A percentile compares a stretch with the other conserved stretches of the same genome.
phyloP scores from a whole-genome alignment of 306 rosid genomes.

The Vigna trinervia region DNA sequence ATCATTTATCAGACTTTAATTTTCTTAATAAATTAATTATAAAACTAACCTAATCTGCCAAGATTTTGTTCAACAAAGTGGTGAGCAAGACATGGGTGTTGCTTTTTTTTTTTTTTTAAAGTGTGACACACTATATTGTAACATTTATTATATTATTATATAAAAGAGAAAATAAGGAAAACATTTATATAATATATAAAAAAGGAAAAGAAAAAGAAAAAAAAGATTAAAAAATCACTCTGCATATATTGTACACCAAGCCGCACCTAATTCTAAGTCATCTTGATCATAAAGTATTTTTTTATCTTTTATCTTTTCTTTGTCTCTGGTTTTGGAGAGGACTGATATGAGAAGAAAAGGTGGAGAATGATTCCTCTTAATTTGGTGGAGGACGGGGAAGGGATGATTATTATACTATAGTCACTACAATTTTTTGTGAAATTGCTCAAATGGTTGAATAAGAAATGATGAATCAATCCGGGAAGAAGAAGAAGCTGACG shows the following conservation, averaged over 20 bases:
- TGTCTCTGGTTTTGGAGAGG: background rate
- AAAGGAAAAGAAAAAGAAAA: background rate
- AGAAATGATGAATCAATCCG: slow-evolving; percentile 14
- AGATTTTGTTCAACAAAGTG: no score
- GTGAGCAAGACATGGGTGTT: no score
- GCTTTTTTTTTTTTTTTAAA: no score
- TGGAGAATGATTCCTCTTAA: background rate
- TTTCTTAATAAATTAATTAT: no score
- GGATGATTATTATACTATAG: background rate
- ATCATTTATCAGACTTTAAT: no score
- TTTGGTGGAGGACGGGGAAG: background rate
- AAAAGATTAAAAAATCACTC: background rate
- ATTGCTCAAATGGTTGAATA: background rate
- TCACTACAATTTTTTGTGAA: slow-evolving; percentile 10
- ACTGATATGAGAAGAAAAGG: background rate
- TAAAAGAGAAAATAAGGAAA: no score
- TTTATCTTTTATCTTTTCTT: background rate
- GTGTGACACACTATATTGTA: no score
- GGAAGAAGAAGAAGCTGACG: background rate
- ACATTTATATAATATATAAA: no score
- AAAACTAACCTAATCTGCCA: no score
- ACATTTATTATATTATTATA: no score
- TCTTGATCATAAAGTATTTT: background rate
- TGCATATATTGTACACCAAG: slow-evolving; percentile 40
- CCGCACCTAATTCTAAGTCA: slow-evolving; percentile 50